Conservation (phyloP, 441 rosid species). For the Erodium texanum region DNA sequence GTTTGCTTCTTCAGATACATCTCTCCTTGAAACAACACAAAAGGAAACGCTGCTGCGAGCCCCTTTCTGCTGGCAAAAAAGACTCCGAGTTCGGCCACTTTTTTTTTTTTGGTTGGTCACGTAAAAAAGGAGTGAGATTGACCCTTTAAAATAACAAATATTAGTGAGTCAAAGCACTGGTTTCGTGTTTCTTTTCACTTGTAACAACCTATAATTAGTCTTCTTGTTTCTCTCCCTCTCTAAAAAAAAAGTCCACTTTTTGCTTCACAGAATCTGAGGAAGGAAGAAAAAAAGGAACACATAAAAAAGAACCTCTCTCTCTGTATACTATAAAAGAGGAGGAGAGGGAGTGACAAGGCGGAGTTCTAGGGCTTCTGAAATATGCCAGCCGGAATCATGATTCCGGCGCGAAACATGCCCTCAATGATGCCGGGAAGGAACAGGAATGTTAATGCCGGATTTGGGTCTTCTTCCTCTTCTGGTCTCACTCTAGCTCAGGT, state of each 20-base stretch:
- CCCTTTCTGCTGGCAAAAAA: background rate
- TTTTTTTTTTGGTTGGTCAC: background rate
- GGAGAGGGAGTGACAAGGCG: background rate
- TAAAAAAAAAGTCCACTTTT: background rate
- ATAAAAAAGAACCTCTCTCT: background rate
- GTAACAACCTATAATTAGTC: background rate
- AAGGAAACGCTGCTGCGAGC: background rate
- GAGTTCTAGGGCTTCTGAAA: conserved; percentile 20
- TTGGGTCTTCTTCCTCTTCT: conserved; percentile 35
- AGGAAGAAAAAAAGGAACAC: background rate
- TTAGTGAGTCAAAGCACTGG: background rate
- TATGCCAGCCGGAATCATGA: conserved; percentile 54
- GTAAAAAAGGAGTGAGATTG: background rate
- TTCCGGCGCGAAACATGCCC: conserved; percentile 52
- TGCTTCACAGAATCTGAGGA: background rate
- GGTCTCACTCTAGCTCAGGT: conserved; percentile 47
- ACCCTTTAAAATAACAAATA: background rate
- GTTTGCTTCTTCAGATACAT: conserved; percentile 12
- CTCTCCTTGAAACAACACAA: background rate
- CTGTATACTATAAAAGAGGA: background rate
- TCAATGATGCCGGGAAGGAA: conserved; percentile 32
- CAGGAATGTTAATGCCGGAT: conserved; percentile 29
- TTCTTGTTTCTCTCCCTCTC: too few relatives aligned
- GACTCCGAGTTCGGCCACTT: background rate
- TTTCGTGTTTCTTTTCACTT: background rate